These are phyloP conservation scores for Neurospora sp. DNA, from an alignment of 495 filamentous ascomycete genomes.

Conservation along the genomic window DNA sequence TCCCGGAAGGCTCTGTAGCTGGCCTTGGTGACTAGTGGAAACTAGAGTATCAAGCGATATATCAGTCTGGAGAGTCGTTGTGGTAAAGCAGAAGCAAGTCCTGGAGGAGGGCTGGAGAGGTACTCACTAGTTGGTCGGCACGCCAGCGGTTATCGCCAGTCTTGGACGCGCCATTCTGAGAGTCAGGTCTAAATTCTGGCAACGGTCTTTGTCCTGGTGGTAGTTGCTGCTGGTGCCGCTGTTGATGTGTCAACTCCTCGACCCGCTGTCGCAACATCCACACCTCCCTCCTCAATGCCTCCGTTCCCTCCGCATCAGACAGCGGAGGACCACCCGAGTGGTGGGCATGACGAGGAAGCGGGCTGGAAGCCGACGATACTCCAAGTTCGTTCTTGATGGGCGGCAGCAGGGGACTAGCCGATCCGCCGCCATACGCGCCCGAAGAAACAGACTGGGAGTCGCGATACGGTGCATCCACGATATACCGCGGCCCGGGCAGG, in stretches of 20 bases:
- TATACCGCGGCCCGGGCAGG: not conserved
- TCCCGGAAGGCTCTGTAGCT: not conserved
- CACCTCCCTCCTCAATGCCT: not conserved
- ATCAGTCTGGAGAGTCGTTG: not conserved
- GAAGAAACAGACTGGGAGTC: not conserved
- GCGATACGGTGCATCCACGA: not conserved
- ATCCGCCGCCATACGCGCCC: not conserved
- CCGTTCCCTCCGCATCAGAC: not conserved
- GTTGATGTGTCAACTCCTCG: not conserved
- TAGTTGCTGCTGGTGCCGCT: not conserved
- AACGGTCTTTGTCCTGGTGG: not conserved
- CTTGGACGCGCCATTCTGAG: not conserved
- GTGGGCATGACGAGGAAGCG: not conserved
- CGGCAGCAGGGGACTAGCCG: not conserved
- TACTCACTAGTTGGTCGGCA: not conserved
- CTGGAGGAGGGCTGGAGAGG: not conserved
- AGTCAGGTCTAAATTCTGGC: not conserved
- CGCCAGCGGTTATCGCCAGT: not conserved
- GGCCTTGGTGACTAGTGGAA: not conserved
- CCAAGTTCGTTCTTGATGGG: not conserved
- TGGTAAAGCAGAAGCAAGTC: not conserved
- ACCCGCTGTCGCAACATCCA: not conserved
- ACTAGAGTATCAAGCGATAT: not conserved
- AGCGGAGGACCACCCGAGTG: not conserved
- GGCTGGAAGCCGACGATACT: not conserved